Evolutionary conservation across 73 alveolate genomes (phyloP), one percentile per base, ranked within the genome.

Genomic region (Paramecium bursaria): DNA sequence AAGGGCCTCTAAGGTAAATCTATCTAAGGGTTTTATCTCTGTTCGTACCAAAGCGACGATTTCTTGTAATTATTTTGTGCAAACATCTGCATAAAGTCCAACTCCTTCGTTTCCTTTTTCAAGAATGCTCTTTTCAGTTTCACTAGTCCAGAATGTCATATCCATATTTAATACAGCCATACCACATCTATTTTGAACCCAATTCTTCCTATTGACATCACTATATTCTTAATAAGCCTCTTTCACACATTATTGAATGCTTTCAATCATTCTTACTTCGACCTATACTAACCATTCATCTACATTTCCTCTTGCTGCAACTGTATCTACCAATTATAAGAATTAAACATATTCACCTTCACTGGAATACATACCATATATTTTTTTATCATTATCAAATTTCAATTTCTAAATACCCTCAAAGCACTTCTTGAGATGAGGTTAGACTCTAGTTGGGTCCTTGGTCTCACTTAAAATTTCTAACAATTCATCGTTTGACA

Each of bases 211-310:
- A 90, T 86, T 94, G 60, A 74, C 89, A 88, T 85, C 88, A 74
- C 88, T 52, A 87, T 97, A 97, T 86, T 97, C 99, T 42, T 97
- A 91, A 4, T 91, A 91, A 7, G 98, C 92, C 74, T 88, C 87
- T 47, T 88, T 96, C 85, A 94, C 86, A 55, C 88, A 86, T 46
- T 88, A 94, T 85, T 91, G 95, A 5, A 96, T 98, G 3, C 97
- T 74, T 79, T 95, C 91, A 26, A 95, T 86, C 99, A 97, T 97
- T 51, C 93, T 94, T 39, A 92, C 98, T 87, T 94, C 99, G 46
- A 96, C 98, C 90, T 96, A 95, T 46, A 94, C 93, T 79, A 98
- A 92, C 99, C 99, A 98, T 87, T 93, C 95, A 90, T 98, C 99
- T 10, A 98, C 99, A 53, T 97, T 93, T 49, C 99, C 99, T 85